Evolutionary conservation across 2,329 filamentous ascomycete genomes (phyloP).

Genomic region (Teratosphaeria viscida): DNA sequence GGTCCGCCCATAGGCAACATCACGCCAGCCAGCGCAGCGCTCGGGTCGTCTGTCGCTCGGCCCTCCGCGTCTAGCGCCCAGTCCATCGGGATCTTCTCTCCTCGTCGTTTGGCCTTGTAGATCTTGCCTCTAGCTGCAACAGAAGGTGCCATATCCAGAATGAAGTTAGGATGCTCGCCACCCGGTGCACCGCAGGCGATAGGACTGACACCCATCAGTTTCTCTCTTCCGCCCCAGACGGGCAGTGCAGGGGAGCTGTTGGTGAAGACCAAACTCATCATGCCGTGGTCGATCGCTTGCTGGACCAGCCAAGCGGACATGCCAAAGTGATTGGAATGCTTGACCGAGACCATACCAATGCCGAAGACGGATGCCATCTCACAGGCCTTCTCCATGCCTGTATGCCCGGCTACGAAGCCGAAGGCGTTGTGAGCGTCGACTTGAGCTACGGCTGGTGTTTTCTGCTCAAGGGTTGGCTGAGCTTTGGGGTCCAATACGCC

Average conservation of each 20-base stretch:
- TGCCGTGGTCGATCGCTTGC: constrained; percentile 60
- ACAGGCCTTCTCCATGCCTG: constrained; percentile 58
- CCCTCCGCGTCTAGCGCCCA: constrained; percentile 70
- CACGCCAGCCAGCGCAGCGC: constrained; percentile 59
- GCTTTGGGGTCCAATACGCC: constrained; percentile 56
- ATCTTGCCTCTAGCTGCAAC: constrained; percentile 63
- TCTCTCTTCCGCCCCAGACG: constrained; percentile 56
- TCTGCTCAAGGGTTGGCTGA: constrained; percentile 46
- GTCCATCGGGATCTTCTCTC: constrained; percentile 57
- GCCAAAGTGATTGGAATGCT: constrained; percentile 72
- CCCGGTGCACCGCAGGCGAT: constrained; percentile 68
- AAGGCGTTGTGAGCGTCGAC: constrained; percentile 62
- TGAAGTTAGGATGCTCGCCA: constrained; percentile 49
- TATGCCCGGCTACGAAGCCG: constrained; percentile 60
- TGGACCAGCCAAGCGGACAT: constrained; percentile 76
- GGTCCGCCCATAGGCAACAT: constrained; percentile 83
- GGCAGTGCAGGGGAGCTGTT: constrained; percentile 60
- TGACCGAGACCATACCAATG: constrained; percentile 66
- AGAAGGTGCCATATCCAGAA: constrained; percentile 64
- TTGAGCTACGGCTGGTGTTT: constrained; percentile 62
- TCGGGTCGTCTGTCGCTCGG: constrained; percentile 44
- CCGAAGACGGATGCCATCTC: constrained; percentile 54
- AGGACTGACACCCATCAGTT: constrained; percentile 63
- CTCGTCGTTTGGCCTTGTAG: constrained; percentile 56
- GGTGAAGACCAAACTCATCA: constrained; percentile 53